Evolutionary conservation across 805 yeast genomes (phyloP), one percentile per base, ranked within the genome.

Genomic region (Saturnispora dispora): DNA sequence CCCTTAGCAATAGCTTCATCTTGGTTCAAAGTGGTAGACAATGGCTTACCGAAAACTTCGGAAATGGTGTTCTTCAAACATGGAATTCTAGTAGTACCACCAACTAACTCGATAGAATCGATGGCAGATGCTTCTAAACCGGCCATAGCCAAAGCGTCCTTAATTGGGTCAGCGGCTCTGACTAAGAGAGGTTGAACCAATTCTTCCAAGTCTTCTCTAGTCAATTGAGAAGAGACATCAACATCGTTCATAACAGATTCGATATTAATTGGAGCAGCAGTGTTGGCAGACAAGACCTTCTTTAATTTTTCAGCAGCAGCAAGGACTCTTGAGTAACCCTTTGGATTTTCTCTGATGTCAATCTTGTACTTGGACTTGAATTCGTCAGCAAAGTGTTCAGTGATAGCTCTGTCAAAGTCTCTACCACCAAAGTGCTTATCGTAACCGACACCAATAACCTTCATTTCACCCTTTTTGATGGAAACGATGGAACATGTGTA

Each of bases 1-100:
- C 99, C 99, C 72, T 91, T 88, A 52, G 99, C 98, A 69, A 91
- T 85, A 57, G 99, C 96, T 79, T 93, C 99, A 69, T 93, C 99
- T 76, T 90, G 97, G 80, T 93, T 93, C 73, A 95, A 81, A 61
- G 98, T 95, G 77, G 86, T 85, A 40, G 96, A 87, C 67, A 93
- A 77, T 63, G 75, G 83, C 75, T 86, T 86, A 69, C 87, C 87
- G 68, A 93, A 88, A 58, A 86, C 76, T 66, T 83, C 86, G 61
- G 85, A 61, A 61, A 93, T 78, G 66, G 79, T 84, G 61, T 83
- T 79, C 79, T 93, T 93, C 68, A 93, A 76, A 51, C 86, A 74
- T 68, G 99, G 99, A 59, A 93, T 95, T 79, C 99, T 89, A 61
- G 97, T 87, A 69, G 95, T 86, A 62, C 99, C 99, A 75, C 99